Evolutionary conservation across 2,329 filamentous ascomycete genomes (phyloP).

Genomic region (Chaetoscypha palmicola): DNA sequence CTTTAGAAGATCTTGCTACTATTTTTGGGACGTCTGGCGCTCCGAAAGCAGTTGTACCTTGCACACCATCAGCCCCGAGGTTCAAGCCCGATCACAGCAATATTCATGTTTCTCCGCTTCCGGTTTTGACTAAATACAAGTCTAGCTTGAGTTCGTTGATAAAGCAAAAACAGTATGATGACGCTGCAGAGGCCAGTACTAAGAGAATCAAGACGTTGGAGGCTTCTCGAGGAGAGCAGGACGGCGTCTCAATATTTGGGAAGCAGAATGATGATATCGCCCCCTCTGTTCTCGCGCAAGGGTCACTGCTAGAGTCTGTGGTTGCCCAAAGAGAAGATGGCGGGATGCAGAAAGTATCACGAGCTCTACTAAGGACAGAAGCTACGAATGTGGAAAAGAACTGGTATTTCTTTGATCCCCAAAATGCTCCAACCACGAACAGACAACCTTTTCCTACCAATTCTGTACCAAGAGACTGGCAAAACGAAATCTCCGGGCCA

Average conservation of each 20-base stretch:
- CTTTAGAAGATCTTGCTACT: neutral
- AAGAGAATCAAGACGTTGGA: slow-evolving; percentile 32
- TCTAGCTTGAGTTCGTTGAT: slow-evolving; percentile 58
- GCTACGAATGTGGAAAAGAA: slow-evolving; percentile 44
- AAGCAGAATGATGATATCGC: too few relatives aligned
- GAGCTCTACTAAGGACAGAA: slow-evolving; percentile 55
- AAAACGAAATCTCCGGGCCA: slow-evolving; percentile 37
- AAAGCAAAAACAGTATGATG: slow-evolving; percentile 50
- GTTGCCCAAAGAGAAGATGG: slow-evolving; percentile 38
- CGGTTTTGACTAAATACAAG: slow-evolving; percentile 49
- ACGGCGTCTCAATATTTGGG: too few relatives aligned
- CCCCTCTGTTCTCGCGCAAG: slow-evolving; percentile 20
- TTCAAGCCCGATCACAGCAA: neutral
- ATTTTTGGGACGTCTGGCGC: neutral
- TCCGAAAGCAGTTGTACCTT: neutral
- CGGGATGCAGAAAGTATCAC: slow-evolving; percentile 39
- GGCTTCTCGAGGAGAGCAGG: slow-evolving; percentile 19
- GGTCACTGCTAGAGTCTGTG: slow-evolving; percentile 36
- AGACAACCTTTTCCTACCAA: slow-evolving; percentile 23
- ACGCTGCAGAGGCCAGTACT: slow-evolving; percentile 50
- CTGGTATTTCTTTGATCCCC: slow-evolving; percentile 50
- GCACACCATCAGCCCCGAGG: slow-evolving; percentile 1
- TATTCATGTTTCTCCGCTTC: slow-evolving; percentile 39
- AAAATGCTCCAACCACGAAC: neutral
- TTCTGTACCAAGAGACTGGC: slow-evolving; percentile 19